A percentile compares a stretch with the other conserved stretches of the same genome.
phyloP scores from a whole-genome alignment of 208 protist species.

The Trypanosoma brucei region DNA sequence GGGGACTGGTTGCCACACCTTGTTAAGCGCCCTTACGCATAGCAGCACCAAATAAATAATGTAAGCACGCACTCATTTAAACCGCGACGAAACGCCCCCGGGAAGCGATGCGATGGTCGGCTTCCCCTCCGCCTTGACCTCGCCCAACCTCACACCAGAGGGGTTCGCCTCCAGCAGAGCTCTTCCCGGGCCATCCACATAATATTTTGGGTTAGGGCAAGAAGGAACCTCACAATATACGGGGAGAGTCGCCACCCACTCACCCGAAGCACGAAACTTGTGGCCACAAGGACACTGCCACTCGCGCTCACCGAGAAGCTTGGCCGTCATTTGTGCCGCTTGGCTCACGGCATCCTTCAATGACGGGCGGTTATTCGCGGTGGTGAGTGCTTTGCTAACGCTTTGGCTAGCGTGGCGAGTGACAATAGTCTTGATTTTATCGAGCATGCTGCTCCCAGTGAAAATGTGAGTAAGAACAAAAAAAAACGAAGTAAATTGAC shows the following conservation, averaged over 20 bases:
- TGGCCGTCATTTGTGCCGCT: conserved; percentile 54
- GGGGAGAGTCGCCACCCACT: conserved; percentile 79
- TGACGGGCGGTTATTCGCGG: conserved; percentile 29
- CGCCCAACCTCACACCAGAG: conserved; percentile 70
- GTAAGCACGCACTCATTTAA: conserved; percentile 23
- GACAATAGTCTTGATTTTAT: conserved; percentile 82
- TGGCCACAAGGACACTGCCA: conserved; percentile 91
- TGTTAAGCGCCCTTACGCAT: no score
- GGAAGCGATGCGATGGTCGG: background rate
- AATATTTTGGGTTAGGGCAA: conserved; percentile 88
- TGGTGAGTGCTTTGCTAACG: conserved; percentile 44
- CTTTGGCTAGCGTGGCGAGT: conserved; percentile 36
- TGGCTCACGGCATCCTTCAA: conserved; percentile 51
- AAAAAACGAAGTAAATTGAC: conserved; percentile 22
- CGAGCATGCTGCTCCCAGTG: conserved; percentile 39
- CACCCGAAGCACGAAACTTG: conserved; percentile 76
- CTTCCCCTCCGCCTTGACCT: conserved; percentile 34
- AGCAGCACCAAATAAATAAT: no score
- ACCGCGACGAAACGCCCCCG: conserved; percentile 60
- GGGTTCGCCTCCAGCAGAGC: conserved; percentile 81
- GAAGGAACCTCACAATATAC: conserved; percentile 87
- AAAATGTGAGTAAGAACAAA: conserved; percentile 7
- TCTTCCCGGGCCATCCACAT: conserved; percentile 79
- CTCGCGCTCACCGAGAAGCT: conserved; percentile 72
- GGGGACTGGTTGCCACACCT: no score